phyloP scores from a whole-genome alignment of 2,329 filamentous ascomycete species.

The Mariannaea sp. region DNA sequence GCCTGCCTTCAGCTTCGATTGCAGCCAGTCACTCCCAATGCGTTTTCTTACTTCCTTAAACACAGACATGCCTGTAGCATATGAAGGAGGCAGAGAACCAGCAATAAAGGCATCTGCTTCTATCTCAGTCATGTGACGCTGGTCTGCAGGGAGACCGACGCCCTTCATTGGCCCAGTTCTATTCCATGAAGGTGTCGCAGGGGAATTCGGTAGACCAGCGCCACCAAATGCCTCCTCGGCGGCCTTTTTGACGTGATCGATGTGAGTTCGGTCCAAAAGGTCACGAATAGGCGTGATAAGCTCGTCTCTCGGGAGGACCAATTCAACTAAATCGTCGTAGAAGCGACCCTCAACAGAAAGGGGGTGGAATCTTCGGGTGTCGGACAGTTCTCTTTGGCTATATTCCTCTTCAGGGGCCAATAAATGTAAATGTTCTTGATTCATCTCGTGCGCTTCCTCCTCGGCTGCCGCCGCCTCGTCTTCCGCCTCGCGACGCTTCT shows the following conservation, averaged over 20 bases:
- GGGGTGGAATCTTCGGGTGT: conserved; percentile 67
- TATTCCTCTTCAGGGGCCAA: conserved; percentile 43
- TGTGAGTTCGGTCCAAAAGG: conserved; percentile 69
- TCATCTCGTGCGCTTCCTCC: conserved; percentile 41
- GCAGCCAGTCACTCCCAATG: conserved; percentile 72
- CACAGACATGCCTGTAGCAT: conserved; percentile 68
- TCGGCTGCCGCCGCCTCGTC: conserved; percentile 40
- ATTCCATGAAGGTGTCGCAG: conserved; percentile 66
- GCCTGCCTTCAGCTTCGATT: conserved; percentile 62
- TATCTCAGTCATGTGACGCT: conserved; percentile 72
- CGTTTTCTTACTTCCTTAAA: conserved; percentile 76
- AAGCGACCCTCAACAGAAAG: conserved; percentile 77
- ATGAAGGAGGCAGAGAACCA: conserved; percentile 71
- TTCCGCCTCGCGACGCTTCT: conserved; percentile 40
- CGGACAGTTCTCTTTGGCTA: conserved; percentile 41
- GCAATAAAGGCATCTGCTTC: conserved; percentile 76
- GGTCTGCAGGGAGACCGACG: conserved; percentile 66
- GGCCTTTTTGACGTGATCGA: conserved; percentile 74
- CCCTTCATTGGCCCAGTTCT: conserved; percentile 65
- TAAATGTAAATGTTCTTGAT: conserved; percentile 32
- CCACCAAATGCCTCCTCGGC: conserved; percentile 81
- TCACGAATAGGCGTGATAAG: conserved; percentile 72
- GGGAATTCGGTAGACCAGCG: conserved; percentile 73
- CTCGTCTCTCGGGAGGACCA: conserved; percentile 72
- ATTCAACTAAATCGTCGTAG: conserved; percentile 71